Evolutionary conservation across 2,329 filamentous ascomycete species (phyloP).

Genomic region (Harringtonia aguacate): DNA sequence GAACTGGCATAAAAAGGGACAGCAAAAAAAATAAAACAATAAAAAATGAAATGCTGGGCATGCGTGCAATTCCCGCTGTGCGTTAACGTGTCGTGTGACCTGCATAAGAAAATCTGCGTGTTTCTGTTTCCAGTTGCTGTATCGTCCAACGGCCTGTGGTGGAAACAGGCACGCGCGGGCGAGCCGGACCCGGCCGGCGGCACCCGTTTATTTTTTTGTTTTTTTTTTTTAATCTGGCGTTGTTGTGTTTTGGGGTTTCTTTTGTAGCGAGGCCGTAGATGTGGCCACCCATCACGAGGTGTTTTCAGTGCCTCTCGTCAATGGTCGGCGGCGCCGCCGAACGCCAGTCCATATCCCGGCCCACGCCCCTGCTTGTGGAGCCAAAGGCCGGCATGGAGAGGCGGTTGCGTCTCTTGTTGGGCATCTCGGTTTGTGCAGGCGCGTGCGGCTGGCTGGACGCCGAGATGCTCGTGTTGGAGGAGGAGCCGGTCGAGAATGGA

Average conservation of each 20-base stretch:
- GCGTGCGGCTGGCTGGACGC: constrained; percentile 22
- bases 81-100: too few relatives aligned
- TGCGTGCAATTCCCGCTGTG: too few relatives aligned
- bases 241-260: too few relatives aligned
- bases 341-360: constrained; percentile 28
- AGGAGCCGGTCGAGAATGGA: constrained; percentile 47
- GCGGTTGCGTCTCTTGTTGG: constrained; percentile 31
- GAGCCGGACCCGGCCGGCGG: too few relatives aligned
- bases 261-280: too few relatives aligned
- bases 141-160: not conserved
- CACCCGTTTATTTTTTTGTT: too few relatives aligned
- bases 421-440: constrained; percentile 15
- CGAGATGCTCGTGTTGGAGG: constrained; percentile 30
- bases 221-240: too few relatives aligned
- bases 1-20: too few relatives aligned
- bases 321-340: constrained; percentile 12
- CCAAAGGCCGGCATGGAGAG: constrained; percentile 48
- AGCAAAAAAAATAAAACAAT: too few relatives aligned
- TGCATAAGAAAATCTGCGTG: too few relatives aligned
- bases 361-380: constrained; percentile 24
- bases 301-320: constrained; percentile 5
- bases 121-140: not conserved
- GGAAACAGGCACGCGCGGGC: not conserved
- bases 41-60: too few relatives aligned
- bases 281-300: too few relatives aligned